Evolutionary conservation across 2,329 filamentous ascomycete genomes (phyloP), one percentile per base, ranked within the genome.

Genomic region (Lasiodiplodia sp.): DNA sequence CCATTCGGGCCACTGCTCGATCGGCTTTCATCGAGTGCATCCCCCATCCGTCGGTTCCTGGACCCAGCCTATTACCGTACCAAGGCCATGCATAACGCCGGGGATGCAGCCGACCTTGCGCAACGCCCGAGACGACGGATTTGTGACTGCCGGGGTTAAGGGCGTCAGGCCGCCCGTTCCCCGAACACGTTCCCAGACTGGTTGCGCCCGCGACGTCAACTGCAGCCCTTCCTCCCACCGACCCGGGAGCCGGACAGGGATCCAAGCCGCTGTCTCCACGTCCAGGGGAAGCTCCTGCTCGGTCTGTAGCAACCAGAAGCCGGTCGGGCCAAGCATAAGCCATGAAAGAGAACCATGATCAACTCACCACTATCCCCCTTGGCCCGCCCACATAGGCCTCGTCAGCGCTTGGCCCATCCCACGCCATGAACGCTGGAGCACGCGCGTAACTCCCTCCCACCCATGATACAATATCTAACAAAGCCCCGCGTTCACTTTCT

Each of bases 311-410:
- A 28, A 28, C 28, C 28, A 28, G 28, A 28, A 28, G 28, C 28
- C 28, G 28, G 28, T 28, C 28, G 6, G 28, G 28, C 28, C 28
- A 28, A 28, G 28, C 28, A 28, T 28, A 28, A 28, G 28, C 28
- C 28, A 28, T 28, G 28, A 28, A 28, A 28, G 28, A 28, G 28
- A 28, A 28, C 28, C 28, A 28, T 28, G 28, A 28, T 28, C 4
- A 28, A 28, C 28, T 28, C 28, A 28, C 28, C 28, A 6, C 28
- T 28, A 44, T 44, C 4, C 58, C 58, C 58, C 40, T 51, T 37
- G 60, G 60, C 60, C 60, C 60, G 60, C 60, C 60, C 60, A 64
- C 60, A 34, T 52, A 31, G 28, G 60, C 60, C 44, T 64, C 60
- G 60, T 64, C 60, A 64, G 44, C 60, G 34, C 25, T 23, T 49